Base-by-base conservation (phyloP, 2,329 filamentous ascomycete genomes). In the Podosphaera xanthii region DNA sequence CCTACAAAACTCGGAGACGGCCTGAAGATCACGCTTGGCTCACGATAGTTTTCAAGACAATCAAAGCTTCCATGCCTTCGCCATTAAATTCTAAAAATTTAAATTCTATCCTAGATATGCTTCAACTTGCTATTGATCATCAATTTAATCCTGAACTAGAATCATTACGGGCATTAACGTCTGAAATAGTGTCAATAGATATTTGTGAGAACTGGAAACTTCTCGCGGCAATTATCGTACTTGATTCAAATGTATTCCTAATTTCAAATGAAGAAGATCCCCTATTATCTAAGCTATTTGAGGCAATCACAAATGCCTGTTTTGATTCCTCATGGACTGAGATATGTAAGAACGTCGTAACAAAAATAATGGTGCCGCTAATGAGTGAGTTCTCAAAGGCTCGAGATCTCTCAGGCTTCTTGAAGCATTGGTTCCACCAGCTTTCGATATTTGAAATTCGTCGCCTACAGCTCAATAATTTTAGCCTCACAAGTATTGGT, bases 1-100 rank as follows among this genome's bases (percentile, higher is more conserved):
- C 72, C 22, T 68, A 72, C 59, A 69, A 72, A 59, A 70, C 71
- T 9, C 73, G 73, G 53, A 68, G 71, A 44, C 71, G 74, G 62
- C 70, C 70, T 6, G 66, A 71, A 33, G 76, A 78, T 64, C 72
- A 72, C 46, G 68, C 71, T 12, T 78, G 75, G 75, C 64, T 78
- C 57, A 74, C 76, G 64, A 70, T 70, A 2, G 66, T 76, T n/a
- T 76, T 77, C 59, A 69, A 71, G 33, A 61, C 63, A 1, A 54
- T 70, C 1, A 63, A 62, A 55, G 54, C 62, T 59, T 62, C 64
- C n/a, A 64, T 70, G 59, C 57, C 61, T 2, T 44, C 40, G 8
- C 8, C 58, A n/a, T 52, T 60, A 36, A 62, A 58, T 50, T 59
- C 59, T 3, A 52, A 61, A 34, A 59, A 64, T 59, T 65, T 63